Base-by-base conservation (phyloP, 768 basidiomycete species). In the Rhizopogon sp. region DNA sequence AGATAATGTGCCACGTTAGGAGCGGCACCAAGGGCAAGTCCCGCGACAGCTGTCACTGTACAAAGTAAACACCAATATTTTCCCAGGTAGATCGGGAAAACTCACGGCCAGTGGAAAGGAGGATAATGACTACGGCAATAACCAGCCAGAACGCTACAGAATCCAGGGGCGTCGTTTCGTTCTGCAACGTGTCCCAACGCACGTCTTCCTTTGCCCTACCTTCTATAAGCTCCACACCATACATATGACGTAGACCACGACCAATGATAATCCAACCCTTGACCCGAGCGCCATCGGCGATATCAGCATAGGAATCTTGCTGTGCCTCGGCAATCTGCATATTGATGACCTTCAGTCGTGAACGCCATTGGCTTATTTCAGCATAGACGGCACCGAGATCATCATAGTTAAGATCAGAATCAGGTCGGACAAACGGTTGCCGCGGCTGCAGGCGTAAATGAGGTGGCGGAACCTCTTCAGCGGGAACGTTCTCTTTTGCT, bases 161-260 rank as follows among this genome's bases (percentile, higher is more conserved):
- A 58, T 82, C 79, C 56, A 79, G 57, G 47, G 65, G 52, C 37
- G 72, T 77, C 39, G 79, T 72, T 65, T 82, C 79, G 57, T 79
- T 76, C 67, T 88, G 87, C 47, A 92, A 70, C 25, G 88, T 82
- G 55, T 85, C 82, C 89, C 90, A 93, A 52, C 86, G 72, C 37
- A 93, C 82, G 66, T 92, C 90, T 62, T 92, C 89, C 67, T 88
- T 90, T 13, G 88, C 85, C 56, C 87, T 72, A 2, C 90, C 90
- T 64, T 89, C 85, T 22, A 93, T 90, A 37, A 87, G 70, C 64
- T 87, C 73, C 5, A 87, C 68, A 2, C 83, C 82, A 31, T 82
- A 82, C 28, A 92, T 66, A 60, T 76, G 79, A 53, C 82, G 69
- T 56, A 91, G 66, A 1, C 87, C 88, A 28, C 81, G 76, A 8